A percentile compares a stretch with the other conserved stretches of the same genome.
Conservation (phyloP, 805 yeast genomes). For the Cyberlindnera xylosilytica region DNA sequence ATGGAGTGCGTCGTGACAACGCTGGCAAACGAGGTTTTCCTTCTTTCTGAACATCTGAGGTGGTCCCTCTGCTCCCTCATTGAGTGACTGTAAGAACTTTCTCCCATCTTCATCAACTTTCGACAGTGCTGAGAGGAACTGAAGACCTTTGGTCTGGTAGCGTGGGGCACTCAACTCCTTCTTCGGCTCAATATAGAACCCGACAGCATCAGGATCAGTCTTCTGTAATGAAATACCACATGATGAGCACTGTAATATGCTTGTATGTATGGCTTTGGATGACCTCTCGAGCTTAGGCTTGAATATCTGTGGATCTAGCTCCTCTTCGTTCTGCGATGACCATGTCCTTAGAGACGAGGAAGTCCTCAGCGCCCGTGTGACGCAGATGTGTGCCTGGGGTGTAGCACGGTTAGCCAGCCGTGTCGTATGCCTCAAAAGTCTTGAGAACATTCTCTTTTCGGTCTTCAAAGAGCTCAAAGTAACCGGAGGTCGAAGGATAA, state of each 20-base stretch:
- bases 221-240: conserved; percentile 58
- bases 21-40: conserved; percentile 37
- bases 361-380: no score
- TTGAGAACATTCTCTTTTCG: no score
- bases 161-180: conserved; percentile 3
- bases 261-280: background rate
- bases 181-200: conserved; percentile 39
- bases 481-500: no score
- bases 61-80: background rate
- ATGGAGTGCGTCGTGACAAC: conserved; percentile 54
- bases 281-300: background rate
- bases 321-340: no score
- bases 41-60: background rate
- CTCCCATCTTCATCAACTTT: conserved; percentile 25
- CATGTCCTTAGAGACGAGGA: no score
- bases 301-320: background rate
- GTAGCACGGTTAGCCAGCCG: no score
- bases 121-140: conserved; percentile 20
- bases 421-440: no score
- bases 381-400: no score
- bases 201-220: conserved; percentile 34
- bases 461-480: no score
- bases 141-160: conserved; percentile 17
- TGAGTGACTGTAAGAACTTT: conserved; percentile 11
- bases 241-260: conserved; percentile 39